phyloP scores from a whole-genome alignment of 805 yeast species.

The Debaryomyces hansenii region DNA sequence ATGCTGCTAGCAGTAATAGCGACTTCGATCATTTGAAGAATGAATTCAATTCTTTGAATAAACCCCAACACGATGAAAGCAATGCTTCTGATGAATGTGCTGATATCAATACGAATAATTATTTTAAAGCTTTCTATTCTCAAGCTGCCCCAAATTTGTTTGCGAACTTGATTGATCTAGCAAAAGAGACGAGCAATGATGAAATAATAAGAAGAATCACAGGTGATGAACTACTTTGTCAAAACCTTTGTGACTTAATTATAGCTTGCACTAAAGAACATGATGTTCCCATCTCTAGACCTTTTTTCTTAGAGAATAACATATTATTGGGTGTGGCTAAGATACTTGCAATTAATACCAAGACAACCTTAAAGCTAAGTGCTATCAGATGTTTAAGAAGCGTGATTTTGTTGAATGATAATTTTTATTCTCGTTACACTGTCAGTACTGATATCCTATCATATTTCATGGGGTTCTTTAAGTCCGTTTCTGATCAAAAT shows the following conservation, averaged over 20 bases:
- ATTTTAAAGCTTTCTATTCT: slow-evolving; percentile 60
- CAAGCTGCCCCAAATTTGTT: slow-evolving; percentile 62
- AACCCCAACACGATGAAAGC: neutral
- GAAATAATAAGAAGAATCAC: slow-evolving; percentile 6
- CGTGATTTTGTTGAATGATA: slow-evolving; percentile 62
- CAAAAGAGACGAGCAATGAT: slow-evolving; percentile 6
- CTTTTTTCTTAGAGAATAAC: slow-evolving; percentile 61
- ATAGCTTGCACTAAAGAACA: slow-evolving; percentile 69
- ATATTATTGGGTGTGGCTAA: slow-evolving; percentile 56
- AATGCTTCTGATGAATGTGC: slow-evolving; percentile 18
- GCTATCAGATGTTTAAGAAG: slow-evolving; percentile 69
- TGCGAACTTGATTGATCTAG: slow-evolving; percentile 42
- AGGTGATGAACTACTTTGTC: slow-evolving; percentile 46
- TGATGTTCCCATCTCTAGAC: slow-evolving; percentile 53
- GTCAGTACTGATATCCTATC: slow-evolving; percentile 53
- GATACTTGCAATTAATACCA: slow-evolving; percentile 43
- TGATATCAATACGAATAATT: slow-evolving; percentile 41
- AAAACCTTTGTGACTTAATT: slow-evolving; percentile 68
- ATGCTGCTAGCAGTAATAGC: slow-evolving; percentile 6
- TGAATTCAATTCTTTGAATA: slow-evolving; percentile 3
- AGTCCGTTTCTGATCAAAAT: slow-evolving; percentile 48
- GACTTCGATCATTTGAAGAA: slow-evolving; percentile 6
- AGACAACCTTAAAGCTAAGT: slow-evolving; percentile 59
- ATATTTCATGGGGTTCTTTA: slow-evolving; percentile 49
- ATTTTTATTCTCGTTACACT: slow-evolving; percentile 55